Base-by-base conservation (phyloP, 192 early-diverging fungal genomes). In the Coemansia sp. region DNA sequence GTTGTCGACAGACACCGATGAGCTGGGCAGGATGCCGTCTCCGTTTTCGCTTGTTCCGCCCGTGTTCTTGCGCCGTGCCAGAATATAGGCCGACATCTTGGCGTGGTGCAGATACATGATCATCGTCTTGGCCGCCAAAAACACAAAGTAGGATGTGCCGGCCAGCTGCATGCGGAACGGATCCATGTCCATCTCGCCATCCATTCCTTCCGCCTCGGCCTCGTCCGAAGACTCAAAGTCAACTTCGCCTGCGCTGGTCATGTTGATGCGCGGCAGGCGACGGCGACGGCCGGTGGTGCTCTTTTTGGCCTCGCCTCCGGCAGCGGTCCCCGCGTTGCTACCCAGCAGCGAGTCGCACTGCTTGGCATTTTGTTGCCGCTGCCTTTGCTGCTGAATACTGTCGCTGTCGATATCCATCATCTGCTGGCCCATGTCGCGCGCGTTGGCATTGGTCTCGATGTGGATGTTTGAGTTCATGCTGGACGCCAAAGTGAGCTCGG, bases 21-120 rank as follows among this genome's bases (percentile, higher is more conserved):
- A 55, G 53, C 68, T 55, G 37, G 49, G 67, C 45, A 64, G 44
- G 39, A 64, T 46, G 7, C n/a, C 48, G 34, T 64, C 60, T n/a
- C 36, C 40, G 18, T 10, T 28, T 9, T 39, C 34, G 47, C 50
- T 50, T n/a, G n/a, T n/a, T 43, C 41, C 15, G 35, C 36, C 46
- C 15, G 49, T 40, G 4, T 29, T 23, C 48, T 48, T 60, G 69
- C 72, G 70, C 22, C 63, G 63, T 18, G 71, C 71, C 46, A 74
- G 55, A 10, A 67, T 48, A 44, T 67, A 60, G 25, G 72, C 72
- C 7, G 72, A 75, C 72, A 67, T 67, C 41, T 75, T 67, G 25
- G 72, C 64, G 33, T 70, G 73, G 67, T 77, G 67, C 50, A 70
- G 46, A 30, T 77, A 70, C 73, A 77, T 77, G 62, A 77, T 77